Evolutionary conservation across 306 rosid genomes (phyloP).

Genomic region (Malus orientalis): DNA sequence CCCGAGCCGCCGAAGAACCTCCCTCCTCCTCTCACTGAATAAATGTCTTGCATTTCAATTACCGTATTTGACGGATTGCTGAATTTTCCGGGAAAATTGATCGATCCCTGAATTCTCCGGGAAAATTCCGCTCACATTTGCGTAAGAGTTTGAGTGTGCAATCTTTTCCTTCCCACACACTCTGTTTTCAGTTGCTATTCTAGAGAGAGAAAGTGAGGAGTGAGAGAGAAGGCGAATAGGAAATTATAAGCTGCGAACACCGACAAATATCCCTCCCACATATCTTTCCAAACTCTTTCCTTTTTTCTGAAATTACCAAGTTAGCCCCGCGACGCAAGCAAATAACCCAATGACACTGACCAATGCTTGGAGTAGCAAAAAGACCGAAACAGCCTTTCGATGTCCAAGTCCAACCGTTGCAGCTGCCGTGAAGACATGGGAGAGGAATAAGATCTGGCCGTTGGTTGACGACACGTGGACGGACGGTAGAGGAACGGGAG

Average conservation of each 20-base stretch:
- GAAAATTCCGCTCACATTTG: slow-evolving; percentile 11
- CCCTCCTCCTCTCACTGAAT: slow-evolving; percentile 45
- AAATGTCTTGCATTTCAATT: slow-evolving; percentile 73
- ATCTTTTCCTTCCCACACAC: not conserved
- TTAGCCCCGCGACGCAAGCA: not conserved
- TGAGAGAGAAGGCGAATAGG: not conserved
- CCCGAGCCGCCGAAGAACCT: slow-evolving; percentile 40
- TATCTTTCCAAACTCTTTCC: slow-evolving; percentile 16
- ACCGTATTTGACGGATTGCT: not conserved
- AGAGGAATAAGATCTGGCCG: slow-evolving; percentile 4
- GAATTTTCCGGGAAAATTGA: not conserved
- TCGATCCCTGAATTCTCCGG: not conserved
- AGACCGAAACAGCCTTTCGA: slow-evolving; percentile 10
- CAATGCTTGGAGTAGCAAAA: not conserved
- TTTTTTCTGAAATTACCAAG: slow-evolving; percentile 7
- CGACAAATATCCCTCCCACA: slow-evolving; percentile 50
- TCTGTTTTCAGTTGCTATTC: not conserved
- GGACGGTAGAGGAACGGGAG: slow-evolving; percentile 16
- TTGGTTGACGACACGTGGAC: slow-evolving; percentile 33
- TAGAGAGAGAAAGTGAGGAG: not conserved
- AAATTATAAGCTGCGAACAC: slow-evolving; percentile 13
- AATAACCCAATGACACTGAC: slow-evolving; percentile 2
- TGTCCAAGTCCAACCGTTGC: not conserved
- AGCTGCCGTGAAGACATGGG: not conserved
- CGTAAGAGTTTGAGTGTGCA: not conserved